phyloP scores from a whole-genome alignment of 2,329 filamentous ascomycete species.

The Fusarium marasasianum region DNA sequence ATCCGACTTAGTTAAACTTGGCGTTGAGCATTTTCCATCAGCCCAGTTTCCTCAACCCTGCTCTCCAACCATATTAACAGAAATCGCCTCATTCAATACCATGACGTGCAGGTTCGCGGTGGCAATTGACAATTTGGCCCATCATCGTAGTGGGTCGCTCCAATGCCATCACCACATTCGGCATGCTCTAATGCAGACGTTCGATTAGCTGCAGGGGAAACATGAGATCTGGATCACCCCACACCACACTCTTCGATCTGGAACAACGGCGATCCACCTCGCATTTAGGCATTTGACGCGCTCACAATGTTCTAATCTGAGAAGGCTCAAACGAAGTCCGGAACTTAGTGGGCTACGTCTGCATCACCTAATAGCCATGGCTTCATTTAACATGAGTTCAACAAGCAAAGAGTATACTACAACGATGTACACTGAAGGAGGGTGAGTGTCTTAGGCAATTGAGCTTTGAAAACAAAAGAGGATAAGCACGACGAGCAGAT shows the following conservation, averaged over 20 bases:
- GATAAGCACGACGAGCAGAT: neutral
- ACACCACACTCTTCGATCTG: constrained; percentile 38
- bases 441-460: neutral
- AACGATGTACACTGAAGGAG: neutral
- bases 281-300: neutral
- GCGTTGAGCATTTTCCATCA: neutral
- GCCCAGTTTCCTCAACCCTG: constrained; percentile 19
- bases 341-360: neutral
- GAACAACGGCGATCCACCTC: constrained; percentile 32
- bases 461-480: neutral
- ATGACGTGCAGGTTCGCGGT: neutral
- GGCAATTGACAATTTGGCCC: neutral
- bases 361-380: neutral
- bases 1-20: neutral
- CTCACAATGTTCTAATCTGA: neutral
- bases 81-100: neutral
- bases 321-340: too few species aligned
- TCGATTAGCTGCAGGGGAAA: constrained; percentile 34
- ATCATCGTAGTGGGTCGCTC: constrained; percentile 17
- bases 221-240: constrained; percentile 37
- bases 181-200: constrained; percentile 27
- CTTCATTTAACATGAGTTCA: neutral
- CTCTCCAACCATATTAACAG: neutral
- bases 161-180: constrained; percentile 16
- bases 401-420: neutral